Evolutionary conservation across 768 basidiomycete species (phyloP), one percentile per base, ranked within the genome.

Genomic region (Cystobasidium tubakii): DNA sequence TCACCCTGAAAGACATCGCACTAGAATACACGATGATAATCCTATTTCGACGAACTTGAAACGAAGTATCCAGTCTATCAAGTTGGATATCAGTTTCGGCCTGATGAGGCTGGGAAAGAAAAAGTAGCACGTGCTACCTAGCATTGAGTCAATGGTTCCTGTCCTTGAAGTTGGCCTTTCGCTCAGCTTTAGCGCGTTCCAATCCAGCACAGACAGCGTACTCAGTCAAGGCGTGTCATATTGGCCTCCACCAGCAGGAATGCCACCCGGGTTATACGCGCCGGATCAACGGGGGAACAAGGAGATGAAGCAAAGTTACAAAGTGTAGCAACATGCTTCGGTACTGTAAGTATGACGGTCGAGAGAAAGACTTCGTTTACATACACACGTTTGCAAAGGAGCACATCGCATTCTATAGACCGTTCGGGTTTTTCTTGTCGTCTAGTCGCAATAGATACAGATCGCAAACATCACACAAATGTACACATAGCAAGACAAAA

Each of bases 1-100:
- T 36, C 66, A 75, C 34, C 60, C 74, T 25, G 74, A 75, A 62
- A 29, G 74, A 31, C 74, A 75, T 62, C 33, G 62, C 19, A 70
- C 23, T 23, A 21, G 29, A 36, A 25, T 73, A 55, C 29, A 66
- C 21, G 44, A 65, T 29, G 63, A 39, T 17, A n/a, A 33, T 21
- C 66, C 39, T 17, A 43, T 53, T 15, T 36, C 42, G 1, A 29
- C 43, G 21, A 21, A 39, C 21, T 13, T 73, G 1, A 36, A 73
- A 33, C 1, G 63, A 27, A 53, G 42, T 53, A 44, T 42, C 4
- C 66, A 71, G 31, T 71, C 69, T 27, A 31, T 66, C 4, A 71
- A 75, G 46, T 55, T 75, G 1, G 74, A 75, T 36, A 62, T 75
- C 27, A 55, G 74, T 21, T 72, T 75, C 34, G 71, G 66, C 1